Evolutionary conservation across 2,329 filamentous ascomycete species (phyloP), one percentile per base, ranked within the genome.

Genomic region (Lanzia echinophila): DNA sequence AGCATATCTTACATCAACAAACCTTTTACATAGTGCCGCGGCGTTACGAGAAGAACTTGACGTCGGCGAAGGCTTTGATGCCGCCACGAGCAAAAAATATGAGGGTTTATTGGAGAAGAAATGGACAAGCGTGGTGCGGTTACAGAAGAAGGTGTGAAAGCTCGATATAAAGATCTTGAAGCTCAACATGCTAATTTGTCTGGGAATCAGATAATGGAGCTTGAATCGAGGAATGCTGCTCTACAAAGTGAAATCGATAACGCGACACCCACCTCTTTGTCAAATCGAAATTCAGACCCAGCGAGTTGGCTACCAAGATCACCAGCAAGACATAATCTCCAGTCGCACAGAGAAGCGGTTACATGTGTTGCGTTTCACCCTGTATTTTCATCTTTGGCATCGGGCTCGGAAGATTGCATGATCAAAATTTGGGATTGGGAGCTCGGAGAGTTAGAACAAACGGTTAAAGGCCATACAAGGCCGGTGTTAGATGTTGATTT

Each of bases 351-450:
- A 63, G 76, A 83, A 22, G 82, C 88, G 13, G 84, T 96, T 56
- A 95, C 86, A 54, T 91, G 89, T 65, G 84, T 96, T 55, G 91
- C 91, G 15, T 96, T 96, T 67, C 91, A 96, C 68, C 91, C 91
- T 0, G 79, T 94, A 32, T 96, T 95, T 71, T 92, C 90, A 10
- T 92, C 88, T 5, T 76, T 96, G 20, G 92, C 91, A 10, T 94
- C 90, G 0, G 91, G 88, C 15, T 95, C 90, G 8, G 91, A 96
- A 69, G 92, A 96, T 70, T 88, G 83, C 52, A 95, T 88, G 7
- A 95, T 97, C 69, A 96, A 96, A 67, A 91, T 96, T 53, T 96
- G 91, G 91, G 91, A 96, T 67, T 96, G 90, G 87, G 91, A 96
- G 66, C 73, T 95, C 22, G 92, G 92, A 46, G 91, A 96, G 70